Conservation (phyloP, 176 grass and related monocot species). For the Puccinellia tenuiflora region DNA sequence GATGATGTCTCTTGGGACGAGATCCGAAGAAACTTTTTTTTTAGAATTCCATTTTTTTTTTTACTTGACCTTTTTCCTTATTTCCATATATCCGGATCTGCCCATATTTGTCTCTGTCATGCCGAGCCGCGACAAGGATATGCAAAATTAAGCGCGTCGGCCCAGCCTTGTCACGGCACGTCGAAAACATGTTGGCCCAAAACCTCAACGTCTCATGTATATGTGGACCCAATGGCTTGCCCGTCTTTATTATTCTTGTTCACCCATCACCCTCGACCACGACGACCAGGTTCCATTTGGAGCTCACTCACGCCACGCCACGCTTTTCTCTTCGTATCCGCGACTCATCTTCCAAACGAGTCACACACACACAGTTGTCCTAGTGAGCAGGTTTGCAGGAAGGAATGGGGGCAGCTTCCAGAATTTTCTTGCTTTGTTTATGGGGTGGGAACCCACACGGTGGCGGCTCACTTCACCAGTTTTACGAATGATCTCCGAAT, state of each 20-base stretch:
- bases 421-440: neutral
- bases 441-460: neutral
- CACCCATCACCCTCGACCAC: neutral
- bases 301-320: neutral
- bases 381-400: too few species aligned
- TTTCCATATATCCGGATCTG: too few species aligned
- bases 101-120: neutral
- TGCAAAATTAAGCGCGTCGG: neutral
- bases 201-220: neutral
- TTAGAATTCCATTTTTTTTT: too few species aligned
- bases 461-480: neutral
- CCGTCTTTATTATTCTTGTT: neutral
- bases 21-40: too few species aligned
- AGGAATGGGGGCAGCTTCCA: constrained; percentile 1
- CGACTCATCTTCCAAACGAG: neutral
- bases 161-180: constrained; percentile 24
- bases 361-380: too few species aligned
- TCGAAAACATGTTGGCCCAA: constrained; percentile 26
- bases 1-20: too few species aligned
- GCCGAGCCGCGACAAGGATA: neutral
- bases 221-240: neutral
- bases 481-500: constrained; percentile 33
- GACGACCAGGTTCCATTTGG: neutral
- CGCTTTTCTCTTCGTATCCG: neutral
- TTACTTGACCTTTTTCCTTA: too few species aligned